Evolutionary conservation across 2,329 filamentous ascomycete species (phyloP), one percentile per base, ranked within the genome.

Genomic region (Exophiala sp.): DNA sequence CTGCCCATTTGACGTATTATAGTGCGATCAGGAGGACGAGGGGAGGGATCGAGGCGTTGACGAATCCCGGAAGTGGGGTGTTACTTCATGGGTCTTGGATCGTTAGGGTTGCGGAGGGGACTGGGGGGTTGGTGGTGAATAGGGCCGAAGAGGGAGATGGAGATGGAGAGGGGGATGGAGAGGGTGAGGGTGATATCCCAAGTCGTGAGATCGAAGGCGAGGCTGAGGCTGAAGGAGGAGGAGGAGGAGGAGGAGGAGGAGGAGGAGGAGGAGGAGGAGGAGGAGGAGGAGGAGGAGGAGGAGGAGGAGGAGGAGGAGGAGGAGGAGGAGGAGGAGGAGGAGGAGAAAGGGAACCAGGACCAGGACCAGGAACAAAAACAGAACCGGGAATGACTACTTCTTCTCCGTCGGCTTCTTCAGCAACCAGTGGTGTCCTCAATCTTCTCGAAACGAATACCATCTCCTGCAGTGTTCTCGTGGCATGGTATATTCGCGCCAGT

Each of bases 21-120:
- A 46, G 29, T n/a, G 55, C 50, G 9, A 53, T 55, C 32, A 45
- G 52, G 10, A 21, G 21, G 18, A 59, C 49, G 2, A 23, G 35
- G 9, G 47, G 50, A 14, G 58, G 58, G 4, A 48, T 60, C 24
- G 57, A 60, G 43, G 48, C 52, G 2, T 43, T 60, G 7, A 56
- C 57, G 7, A 55, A 56, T 40, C 52, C 58, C n/a, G 58, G 58
- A 8, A 55, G 44, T 32, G 58, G 58, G 3, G 57, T 60, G 18
- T 46, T 30, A 21, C 55, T 58, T 27, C 47, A 55, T 46, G 56
- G 56, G 2, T n/a, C 46, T 1, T 58, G 50, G 38, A 43, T 27
- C 18, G 27, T 58, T n/a, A 34, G 43, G 11, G 45, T 49, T 21
- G 52, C 38, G 3, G 30, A 40, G 34, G 24, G 24, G 19, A 8